Evolutionary conservation across 495 filamentous ascomycete species (phyloP).

Genomic region (Venustampulla echinocandica): DNA sequence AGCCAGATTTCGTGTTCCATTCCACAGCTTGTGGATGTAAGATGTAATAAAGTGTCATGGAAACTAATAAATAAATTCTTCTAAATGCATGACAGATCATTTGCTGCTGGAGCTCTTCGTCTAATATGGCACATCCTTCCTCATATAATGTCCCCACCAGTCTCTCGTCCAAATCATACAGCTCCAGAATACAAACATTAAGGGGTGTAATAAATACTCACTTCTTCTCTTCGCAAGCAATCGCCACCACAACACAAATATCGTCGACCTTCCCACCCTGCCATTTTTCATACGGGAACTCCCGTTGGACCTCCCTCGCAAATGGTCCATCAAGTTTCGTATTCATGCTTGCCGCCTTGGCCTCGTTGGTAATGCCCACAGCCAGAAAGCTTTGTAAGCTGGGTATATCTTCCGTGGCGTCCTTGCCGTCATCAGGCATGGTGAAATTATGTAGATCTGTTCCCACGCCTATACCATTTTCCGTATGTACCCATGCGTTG

Average conservation of each 20-base stretch:
- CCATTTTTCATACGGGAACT: slow-evolving; percentile 74
- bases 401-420: slow-evolving; percentile 19
- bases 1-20: too few species aligned
- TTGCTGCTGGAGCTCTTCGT: too few species aligned
- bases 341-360: slow-evolving; percentile 76
- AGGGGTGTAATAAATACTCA: slow-evolving; percentile 1
- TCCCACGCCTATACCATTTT: slow-evolving; percentile 49
- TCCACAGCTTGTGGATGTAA: too few species aligned
- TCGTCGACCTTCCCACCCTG: slow-evolving; percentile 88
- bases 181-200: too few species aligned
- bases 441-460: slow-evolving; percentile 46
- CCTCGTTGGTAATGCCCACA: slow-evolving; percentile 63
- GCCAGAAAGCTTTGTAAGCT: slow-evolving; percentile 74
- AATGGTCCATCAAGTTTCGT: slow-evolving; percentile 79
- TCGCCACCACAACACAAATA: slow-evolving; percentile 68
- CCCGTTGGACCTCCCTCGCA: slow-evolving; percentile 82
- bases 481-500: slow-evolving; percentile 62
- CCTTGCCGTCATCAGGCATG: slow-evolving; percentile 26
- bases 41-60: too few species aligned
- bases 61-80: too few species aligned
- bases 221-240: slow-evolving; percentile 50
- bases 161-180: too few species aligned
- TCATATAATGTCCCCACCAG: too few species aligned
- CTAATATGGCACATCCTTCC: too few species aligned
- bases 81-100: too few species aligned